phyloP scores from a whole-genome alignment of 2,329 filamentous ascomycete genomes.

The Neonectria magnoliae region DNA sequence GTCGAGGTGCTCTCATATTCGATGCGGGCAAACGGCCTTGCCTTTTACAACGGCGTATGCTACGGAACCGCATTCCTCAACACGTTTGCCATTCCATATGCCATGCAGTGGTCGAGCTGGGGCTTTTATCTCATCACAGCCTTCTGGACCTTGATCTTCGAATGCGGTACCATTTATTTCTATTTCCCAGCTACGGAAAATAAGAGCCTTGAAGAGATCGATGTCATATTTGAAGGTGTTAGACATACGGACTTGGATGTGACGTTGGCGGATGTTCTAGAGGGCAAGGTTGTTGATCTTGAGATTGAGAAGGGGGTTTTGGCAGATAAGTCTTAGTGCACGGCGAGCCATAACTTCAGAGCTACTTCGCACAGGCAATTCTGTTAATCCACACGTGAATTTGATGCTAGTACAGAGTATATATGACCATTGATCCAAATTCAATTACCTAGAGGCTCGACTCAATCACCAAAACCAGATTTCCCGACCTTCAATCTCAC shows the following conservation, averaged over 20 bases:
- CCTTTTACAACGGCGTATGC: slow-evolving; percentile 9
- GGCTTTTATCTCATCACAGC: slow-evolving; percentile 16
- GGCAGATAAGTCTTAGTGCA: background rate
- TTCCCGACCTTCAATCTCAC: too few relatives aligned
- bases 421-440: too few relatives aligned
- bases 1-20: slow-evolving; percentile 14
- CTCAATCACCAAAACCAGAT: too few relatives aligned
- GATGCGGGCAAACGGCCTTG: slow-evolving; percentile 11
- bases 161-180: slow-evolving; percentile 12
- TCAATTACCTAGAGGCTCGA: too few relatives aligned
- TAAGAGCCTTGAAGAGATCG: slow-evolving; percentile 14
- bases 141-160: slow-evolving; percentile 9
- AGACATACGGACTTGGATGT: slow-evolving; percentile 7
- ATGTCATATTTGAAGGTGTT: slow-evolving; percentile 17
- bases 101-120: slow-evolving; percentile 17
- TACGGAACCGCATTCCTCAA: slow-evolving; percentile 17
- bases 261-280: slow-evolving; percentile 2
- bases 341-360: too few relatives aligned
- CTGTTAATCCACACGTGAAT: too few relatives aligned
- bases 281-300: slow-evolving; percentile 1
- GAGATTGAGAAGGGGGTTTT: background rate
- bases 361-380: too few relatives aligned
- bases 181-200: slow-evolving; percentile 11
- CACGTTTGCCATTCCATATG: slow-evolving; percentile 15
- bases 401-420: too few relatives aligned